Conservation (phyloP, 1,284 basidiomycete species). For the Ganoderma lingzhi region DNA sequence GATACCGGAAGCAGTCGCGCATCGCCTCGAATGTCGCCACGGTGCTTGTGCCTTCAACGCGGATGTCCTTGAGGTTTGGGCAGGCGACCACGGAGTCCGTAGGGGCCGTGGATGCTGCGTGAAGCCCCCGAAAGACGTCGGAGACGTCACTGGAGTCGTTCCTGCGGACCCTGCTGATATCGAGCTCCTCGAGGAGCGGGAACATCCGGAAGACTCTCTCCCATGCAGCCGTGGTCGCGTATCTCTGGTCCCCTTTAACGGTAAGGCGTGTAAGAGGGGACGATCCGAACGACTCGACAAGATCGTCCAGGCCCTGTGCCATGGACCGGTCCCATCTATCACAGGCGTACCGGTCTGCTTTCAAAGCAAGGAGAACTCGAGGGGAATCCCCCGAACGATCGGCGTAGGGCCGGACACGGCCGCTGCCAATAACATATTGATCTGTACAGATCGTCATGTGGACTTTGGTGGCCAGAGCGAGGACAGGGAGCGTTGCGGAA, state of each 20-base stretch:
- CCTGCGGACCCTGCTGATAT: not conserved
- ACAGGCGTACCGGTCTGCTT: too few relatives aligned
- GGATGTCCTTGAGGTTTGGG: not conserved
- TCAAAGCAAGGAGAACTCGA: too few relatives aligned
- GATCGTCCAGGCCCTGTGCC: not conserved
- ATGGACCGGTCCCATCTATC: too few relatives aligned
- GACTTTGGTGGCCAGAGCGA: too few relatives aligned
- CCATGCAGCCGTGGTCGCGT: not conserved
- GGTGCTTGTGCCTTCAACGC: not conserved
- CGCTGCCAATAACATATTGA: too few relatives aligned
- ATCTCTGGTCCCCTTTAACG: not conserved
- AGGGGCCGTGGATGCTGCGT: not conserved
- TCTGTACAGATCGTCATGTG: too few relatives aligned
- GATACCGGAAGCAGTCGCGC: not conserved
- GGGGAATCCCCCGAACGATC: too few relatives aligned
- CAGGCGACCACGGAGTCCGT: not conserved
- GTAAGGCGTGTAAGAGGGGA: not conserved
- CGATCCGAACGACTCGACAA: too few relatives aligned
- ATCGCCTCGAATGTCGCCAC: not conserved
- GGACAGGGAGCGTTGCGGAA: not conserved
- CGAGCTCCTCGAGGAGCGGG: slow-evolving; percentile 6
- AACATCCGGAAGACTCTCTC: not conserved
- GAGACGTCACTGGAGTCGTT: not conserved
- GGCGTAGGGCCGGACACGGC: too few relatives aligned
- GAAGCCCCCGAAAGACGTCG: not conserved